phyloP scores from a whole-genome alignment of 1,139 yeast species.

The Yamadazyma aaseri region DNA sequence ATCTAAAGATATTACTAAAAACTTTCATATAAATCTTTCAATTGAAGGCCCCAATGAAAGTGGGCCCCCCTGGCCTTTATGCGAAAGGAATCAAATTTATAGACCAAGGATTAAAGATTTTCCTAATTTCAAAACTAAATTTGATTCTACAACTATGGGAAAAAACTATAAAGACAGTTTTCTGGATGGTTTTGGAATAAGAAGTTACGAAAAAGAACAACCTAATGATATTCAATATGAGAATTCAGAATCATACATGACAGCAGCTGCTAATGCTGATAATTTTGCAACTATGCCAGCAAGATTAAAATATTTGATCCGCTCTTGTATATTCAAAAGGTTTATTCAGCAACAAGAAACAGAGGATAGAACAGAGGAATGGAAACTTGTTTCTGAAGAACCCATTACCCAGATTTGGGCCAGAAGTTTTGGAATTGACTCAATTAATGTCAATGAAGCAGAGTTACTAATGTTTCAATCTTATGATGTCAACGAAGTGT shows the following conservation, averaged over 20 bases:
- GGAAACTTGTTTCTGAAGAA: conserved; percentile 60
- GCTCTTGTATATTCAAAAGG: conserved; percentile 50
- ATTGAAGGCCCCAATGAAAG: conserved; percentile 40
- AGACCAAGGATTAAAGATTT: conserved; percentile 48
- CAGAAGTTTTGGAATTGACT: conserved; percentile 51
- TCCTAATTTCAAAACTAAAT: conserved; percentile 41
- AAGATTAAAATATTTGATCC: conserved; percentile 46
- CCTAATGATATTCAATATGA: conserved; percentile 28
- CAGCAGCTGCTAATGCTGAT: conserved; percentile 29
- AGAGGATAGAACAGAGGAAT: conserved; percentile 25
- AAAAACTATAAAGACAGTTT: conserved; percentile 10
- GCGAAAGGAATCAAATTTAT: conserved; percentile 42
- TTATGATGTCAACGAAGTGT: conserved; percentile 33
- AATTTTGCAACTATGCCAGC: conserved; percentile 48
- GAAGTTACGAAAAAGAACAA: neutral
- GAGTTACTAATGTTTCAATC: conserved; percentile 43
- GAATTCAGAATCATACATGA: conserved; percentile 27
- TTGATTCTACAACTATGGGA: conserved; percentile 29
- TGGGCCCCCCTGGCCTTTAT: conserved; percentile 51
- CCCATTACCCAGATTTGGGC: conserved; percentile 53
- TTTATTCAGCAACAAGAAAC: conserved; percentile 28
- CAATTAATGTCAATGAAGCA: conserved; percentile 53
- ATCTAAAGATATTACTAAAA: conserved; percentile 5
- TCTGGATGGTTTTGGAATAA: conserved; percentile 4
- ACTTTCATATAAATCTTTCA: conserved; percentile 18